These are phyloP conservation scores for Ottelia alismoides DNA, from an alignment of 106 monocot genomes.

Conservation along the genomic window DNA sequence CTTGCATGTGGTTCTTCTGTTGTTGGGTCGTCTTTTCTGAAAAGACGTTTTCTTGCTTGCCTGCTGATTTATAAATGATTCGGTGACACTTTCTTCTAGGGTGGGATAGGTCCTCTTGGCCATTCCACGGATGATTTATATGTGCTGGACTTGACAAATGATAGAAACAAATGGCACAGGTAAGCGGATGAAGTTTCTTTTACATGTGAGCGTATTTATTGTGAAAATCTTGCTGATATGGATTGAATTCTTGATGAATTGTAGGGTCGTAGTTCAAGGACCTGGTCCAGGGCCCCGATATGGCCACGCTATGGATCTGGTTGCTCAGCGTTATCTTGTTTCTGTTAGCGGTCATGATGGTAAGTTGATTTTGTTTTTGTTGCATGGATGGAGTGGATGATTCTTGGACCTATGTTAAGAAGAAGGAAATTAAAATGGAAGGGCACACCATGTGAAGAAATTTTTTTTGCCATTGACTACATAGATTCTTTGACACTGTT, in stretches of 20 bases:
- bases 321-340: slow-evolving; percentile 91
- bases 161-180: slow-evolving; percentile 98
- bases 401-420: too few relatives aligned
- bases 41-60: background rate
- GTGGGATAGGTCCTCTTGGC: slow-evolving; percentile 97
- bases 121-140: slow-evolving; percentile 98
- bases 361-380: slow-evolving; percentile 13
- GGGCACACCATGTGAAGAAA: too few relatives aligned
- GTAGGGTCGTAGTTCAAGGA: slow-evolving; percentile 86
- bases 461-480: too few relatives aligned
- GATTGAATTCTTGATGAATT: background rate
- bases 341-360: slow-evolving; percentile 94
- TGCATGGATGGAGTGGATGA: too few relatives aligned
- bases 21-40: background rate
- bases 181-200: slow-evolving; percentile 2
- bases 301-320: slow-evolving; percentile 96
- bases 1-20: too few relatives aligned
- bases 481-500: too few relatives aligned
- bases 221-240: background rate
- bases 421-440: too few relatives aligned
- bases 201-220: background rate
- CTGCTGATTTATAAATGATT: background rate
- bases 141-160: slow-evolving; percentile 89
- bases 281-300: slow-evolving; percentile 92
- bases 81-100: slow-evolving; percentile 28